phyloP scores from a whole-genome alignment of 495 filamentous ascomycete species.

The Penicillium cosmopolitanum region DNA sequence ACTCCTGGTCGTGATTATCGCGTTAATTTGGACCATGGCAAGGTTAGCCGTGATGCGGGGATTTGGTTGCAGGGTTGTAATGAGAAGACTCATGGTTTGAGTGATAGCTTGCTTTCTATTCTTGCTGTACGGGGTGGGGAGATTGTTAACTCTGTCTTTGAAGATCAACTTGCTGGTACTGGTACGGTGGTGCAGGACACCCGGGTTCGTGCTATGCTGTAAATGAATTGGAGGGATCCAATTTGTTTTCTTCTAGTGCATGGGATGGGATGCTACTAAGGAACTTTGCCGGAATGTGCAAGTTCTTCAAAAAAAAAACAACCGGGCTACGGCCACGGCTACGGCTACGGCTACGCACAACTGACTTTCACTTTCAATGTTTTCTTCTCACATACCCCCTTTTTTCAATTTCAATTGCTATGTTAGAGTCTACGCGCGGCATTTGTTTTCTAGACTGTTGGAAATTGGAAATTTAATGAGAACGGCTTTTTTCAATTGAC shows the following conservation, averaged over 20 bases:
- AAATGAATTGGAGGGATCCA: conserved; percentile 6
- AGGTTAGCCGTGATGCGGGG: conserved; percentile 66
- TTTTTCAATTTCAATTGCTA: neutral
- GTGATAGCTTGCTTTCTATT: conserved; percentile 79
- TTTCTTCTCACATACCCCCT: neutral
- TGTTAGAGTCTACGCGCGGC: neutral
- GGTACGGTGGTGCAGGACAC: conserved; percentile 44
- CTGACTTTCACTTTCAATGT: neutral
- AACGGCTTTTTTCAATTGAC: neutral
- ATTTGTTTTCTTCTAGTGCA: neutral
- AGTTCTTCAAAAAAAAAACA: too few species aligned
- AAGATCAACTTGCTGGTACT: conserved; percentile 42
- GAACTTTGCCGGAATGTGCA: too few species aligned
- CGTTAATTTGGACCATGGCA: conserved; percentile 65
- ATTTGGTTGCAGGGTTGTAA: conserved; percentile 96
- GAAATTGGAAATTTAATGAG: neutral
- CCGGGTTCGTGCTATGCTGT: conserved; percentile 46
- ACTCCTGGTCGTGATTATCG: conserved; percentile 67
- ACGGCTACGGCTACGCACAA: too few species aligned
- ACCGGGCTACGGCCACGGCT: too few species aligned
- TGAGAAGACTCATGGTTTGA: conserved; percentile 87
- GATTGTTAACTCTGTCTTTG: conserved; percentile 77
- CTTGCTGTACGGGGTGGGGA: conserved; percentile 75
- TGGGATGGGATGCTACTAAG: too few species aligned
- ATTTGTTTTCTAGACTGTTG: neutral